Evolutionary conservation across 2,329 filamentous ascomycete genomes (phyloP), one percentile per base, ranked within the genome.

Genomic region (Rutstroemia sp.): DNA sequence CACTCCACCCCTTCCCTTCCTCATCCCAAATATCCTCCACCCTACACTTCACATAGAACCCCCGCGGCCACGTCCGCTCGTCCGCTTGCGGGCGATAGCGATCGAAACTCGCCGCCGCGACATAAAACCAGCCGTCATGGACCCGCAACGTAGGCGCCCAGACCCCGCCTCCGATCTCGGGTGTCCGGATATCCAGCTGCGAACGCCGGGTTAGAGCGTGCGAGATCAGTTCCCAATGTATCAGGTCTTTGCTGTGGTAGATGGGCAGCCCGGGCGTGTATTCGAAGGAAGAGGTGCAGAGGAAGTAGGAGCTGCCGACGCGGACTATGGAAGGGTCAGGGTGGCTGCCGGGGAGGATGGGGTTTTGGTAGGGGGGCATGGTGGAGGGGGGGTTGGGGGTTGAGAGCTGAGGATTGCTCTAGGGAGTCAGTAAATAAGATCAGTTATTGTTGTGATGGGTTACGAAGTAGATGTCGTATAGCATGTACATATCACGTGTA

Each of bases 141-240:
- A 76, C 73, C 6, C 75, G 67, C 0, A 79, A 61, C 0, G 76
- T 77, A 0, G 77, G 71, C 0, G 79, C 79, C 70, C 75, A 81
- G 45, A 77, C 74, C 0, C 75, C 74, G 37, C 71, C 69, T 21
- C 65, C 66, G n/a, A 67, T 71, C 4, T 67, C 67, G 6, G 63
- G 68, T 21, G 57, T 60, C 7, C 64, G 55, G 59, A 68, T 38
- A 58, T 74, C 73, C 3, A 79, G 69, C 60, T 77, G 75, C 0
- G 66, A 62, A 10, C 61, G 65, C 16, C 71, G 66, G 45, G 69
- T 71, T 16, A 74, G 54, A 1, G 69, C 72, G 58, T 72, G 68
- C 54, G 71, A 71, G 38, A 75, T 69, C 6, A 75, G 70, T 56
- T 74, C 76, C 77, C 78, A 82, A 52, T 75, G 74, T 16, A 71